Percentiles rank a stretch among this genome's conserved stretches.
Evolutionary conservation across 1,284 basidiomycete genomes (phyloP).

Genomic region (Marasmius fiardii): DNA sequence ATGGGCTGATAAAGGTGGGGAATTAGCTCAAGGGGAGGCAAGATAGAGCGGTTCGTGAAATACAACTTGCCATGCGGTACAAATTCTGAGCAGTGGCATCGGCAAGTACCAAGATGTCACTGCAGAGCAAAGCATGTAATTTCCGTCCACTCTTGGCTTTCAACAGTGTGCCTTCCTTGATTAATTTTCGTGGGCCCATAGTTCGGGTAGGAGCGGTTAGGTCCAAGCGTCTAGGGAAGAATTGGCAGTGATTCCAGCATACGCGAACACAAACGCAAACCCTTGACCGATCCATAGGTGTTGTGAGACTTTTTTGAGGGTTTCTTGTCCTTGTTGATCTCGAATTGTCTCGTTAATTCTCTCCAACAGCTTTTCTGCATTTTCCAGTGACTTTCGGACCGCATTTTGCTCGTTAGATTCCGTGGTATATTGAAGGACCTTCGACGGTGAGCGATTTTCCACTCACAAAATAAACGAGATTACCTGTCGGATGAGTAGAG

Average conservation of each 20-base stretch:
- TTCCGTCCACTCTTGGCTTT: constrained; percentile 86
- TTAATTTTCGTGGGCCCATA: constrained; percentile 70
- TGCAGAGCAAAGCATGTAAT: constrained; percentile 76
- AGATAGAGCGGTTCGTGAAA: background rate
- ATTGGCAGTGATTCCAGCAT: background rate
- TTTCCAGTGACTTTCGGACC: constrained; percentile 57
- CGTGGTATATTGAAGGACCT: constrained; percentile 83
- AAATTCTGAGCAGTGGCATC: constrained; percentile 65
- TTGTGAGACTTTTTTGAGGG: constrained; percentile 69
- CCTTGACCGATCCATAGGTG: constrained; percentile 86
- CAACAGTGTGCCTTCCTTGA: constrained; percentile 76
- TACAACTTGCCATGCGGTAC: constrained; percentile 73
- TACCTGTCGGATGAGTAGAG: constrained; percentile 81
- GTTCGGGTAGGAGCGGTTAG: constrained; percentile 85
- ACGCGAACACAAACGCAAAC: constrained; percentile 36
- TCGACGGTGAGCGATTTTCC: constrained; percentile 1
- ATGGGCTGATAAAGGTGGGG: constrained; percentile 49
- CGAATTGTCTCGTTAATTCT: constrained; percentile 90
- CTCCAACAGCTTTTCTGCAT: constrained; percentile 71
- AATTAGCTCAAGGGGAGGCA: background rate
- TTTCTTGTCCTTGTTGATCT: constrained; percentile 76
- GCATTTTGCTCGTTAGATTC: constrained; percentile 50
- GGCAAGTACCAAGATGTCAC: constrained; percentile 77
- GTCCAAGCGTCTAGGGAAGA: constrained; percentile 67
- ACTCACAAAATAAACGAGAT: constrained; percentile 9